Percentiles rank a stretch among this genome's conserved stretches.
These are phyloP conservation scores for Phytophthora idaei DNA, from an alignment of 352 stramenopile genomes.

Conservation along the genomic window DNA sequence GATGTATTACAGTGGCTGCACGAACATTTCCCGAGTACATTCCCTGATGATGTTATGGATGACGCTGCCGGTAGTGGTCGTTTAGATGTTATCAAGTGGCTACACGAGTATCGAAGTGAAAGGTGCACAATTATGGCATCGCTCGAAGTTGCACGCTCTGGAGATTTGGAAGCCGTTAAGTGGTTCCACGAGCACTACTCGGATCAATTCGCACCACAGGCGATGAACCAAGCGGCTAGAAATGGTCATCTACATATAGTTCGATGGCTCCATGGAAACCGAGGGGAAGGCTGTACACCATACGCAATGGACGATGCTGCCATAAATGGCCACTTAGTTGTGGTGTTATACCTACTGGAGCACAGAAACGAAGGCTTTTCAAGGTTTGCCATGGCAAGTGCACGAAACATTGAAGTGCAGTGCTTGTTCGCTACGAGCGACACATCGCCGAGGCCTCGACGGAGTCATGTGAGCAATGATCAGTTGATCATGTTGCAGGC, in stretches of 20 bases:
- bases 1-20: background rate
- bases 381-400: background rate
- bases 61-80: no score
- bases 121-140: no score
- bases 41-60: no score
- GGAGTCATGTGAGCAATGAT: background rate
- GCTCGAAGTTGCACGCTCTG: background rate
- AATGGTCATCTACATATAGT: slow-evolving; percentile 2
- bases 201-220: background rate
- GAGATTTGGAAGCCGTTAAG: background rate
- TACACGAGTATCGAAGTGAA: slow-evolving; percentile 1
- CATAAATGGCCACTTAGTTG: background rate
- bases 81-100: background rate
- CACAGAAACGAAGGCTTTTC: background rate
- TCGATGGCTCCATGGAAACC: slow-evolving; percentile 6
- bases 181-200: background rate
- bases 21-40: no score
- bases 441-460: background rate
- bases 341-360: slow-evolving; percentile 3
- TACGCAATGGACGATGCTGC: background rate
- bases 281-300: slow-evolving; percentile 1
- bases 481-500: background rate
- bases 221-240: background rate
- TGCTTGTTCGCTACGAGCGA: background rate
- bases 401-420: background rate